Base-by-base conservation (phyloP, 2,329 filamentous ascomycete genomes). In the Didymella keratinophila region DNA sequence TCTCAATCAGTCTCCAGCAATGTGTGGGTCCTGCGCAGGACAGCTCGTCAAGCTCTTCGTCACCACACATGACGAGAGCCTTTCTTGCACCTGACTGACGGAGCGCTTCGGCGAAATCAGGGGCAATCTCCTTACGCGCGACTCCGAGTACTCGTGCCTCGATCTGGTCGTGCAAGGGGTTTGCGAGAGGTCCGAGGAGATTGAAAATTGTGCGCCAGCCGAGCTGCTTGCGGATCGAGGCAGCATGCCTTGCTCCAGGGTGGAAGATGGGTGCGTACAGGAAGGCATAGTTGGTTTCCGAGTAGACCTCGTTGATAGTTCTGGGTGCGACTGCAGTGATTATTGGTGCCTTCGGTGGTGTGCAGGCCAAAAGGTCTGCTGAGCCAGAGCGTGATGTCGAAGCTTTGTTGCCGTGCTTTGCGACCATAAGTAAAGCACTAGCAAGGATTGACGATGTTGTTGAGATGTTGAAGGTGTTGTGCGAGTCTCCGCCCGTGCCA, bases 161-260 rank as follows among this genome's bases (percentile, higher is more conserved):
- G 58, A 99, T 86, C 12, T 81, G 64, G 5, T 78, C 76, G 71
- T 97, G 91, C 18, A 96, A 86, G 0, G 95, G 95, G 77, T 98
- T 98, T 44, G 93, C 90, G 27, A 99, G 83, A 0, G 95, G 95
- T 0, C 95, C 95, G 48, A 99, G 85, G 16, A 99, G 86, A 79
- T 99, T 99, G 87, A 99, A 99, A 67, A 99, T 94, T 2, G 95
- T 99, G 69, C 95, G 88, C 84, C 95, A 94, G 58, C 94, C 94
- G 21, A 99, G 86, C 75, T 96, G 90, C 72, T 87, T 91, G 62
- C 95, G 89, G 64, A 97, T 89, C 2, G 89, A 87, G 4, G 93
- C 92, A 37, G 95, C 93, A 76, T 93, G 89, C 75, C 87, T 89
- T 89, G 98, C 97, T 46, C 93, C 94, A 0, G 93, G 92, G 79